Evolutionary conservation across 768 basidiomycete genomes (phyloP).

Genomic region (Podaxis sp.): DNA sequence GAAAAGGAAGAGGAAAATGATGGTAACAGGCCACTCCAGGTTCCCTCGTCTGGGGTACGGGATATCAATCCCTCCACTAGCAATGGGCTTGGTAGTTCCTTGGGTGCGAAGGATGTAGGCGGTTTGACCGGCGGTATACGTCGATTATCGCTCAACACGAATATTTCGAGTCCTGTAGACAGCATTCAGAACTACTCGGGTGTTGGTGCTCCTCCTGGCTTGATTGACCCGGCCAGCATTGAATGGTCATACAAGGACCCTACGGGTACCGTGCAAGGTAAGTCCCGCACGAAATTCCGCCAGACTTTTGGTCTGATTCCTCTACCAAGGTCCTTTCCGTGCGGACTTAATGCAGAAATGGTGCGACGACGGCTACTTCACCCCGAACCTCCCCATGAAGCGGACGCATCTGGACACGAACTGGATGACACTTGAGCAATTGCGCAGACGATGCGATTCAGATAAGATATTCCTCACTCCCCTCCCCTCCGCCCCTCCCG

Average conservation of each 20-base stretch:
- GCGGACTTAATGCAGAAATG: slow-evolving; percentile 93
- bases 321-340: slow-evolving; percentile 72
- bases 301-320: slow-evolving; percentile 11
- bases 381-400: slow-evolving; percentile 78
- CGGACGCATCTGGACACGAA: slow-evolving; percentile 65
- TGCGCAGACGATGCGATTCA: slow-evolving; percentile 45
- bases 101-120: neutral
- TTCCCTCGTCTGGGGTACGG: slow-evolving; percentile 4
- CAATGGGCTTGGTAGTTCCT: slow-evolving; percentile 1
- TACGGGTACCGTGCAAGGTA: slow-evolving; percentile 88
- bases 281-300: neutral
- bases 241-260: slow-evolving; percentile 95
- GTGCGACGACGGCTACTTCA: slow-evolving; percentile 89
- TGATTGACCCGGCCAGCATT: slow-evolving; percentile 52
- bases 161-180: slow-evolving; percentile 3
- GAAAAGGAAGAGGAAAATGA: slow-evolving; percentile 45
- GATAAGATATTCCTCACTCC: slow-evolving; percentile 60
- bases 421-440: slow-evolving; percentile 62
- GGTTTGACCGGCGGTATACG: slow-evolving; percentile 1
- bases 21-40: slow-evolving; percentile 11
- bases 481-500: slow-evolving; percentile 48
- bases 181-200: slow-evolving; percentile 3
- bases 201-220: slow-evolving; percentile 38
- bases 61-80: neutral
- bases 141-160: slow-evolving; percentile 8